These are phyloP conservation scores for Papiliotrema terrestris DNA, from an alignment of 1,284 basidiomycete genomes.

Conservation along the genomic window DNA sequence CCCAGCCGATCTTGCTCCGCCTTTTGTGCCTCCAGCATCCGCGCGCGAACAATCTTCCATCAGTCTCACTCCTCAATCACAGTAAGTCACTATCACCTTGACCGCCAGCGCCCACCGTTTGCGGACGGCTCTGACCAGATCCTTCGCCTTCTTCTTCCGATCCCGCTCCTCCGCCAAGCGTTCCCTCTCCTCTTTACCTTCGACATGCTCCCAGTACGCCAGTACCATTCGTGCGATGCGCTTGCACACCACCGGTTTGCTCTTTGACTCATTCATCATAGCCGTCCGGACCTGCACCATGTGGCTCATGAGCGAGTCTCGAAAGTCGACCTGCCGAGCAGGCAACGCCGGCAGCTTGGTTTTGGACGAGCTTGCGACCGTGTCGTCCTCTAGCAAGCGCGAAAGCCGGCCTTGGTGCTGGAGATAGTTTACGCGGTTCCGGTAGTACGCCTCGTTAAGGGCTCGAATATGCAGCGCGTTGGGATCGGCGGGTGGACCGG, in stretches of 20 bases:
- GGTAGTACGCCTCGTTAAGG: slow-evolving; percentile 53
- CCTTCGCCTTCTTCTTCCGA: slow-evolving; percentile 64
- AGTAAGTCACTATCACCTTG: slow-evolving; percentile 60
- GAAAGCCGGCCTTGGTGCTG: slow-evolving; percentile 46
- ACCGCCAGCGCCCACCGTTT: slow-evolving; percentile 82
- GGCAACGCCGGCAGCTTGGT: slow-evolving; percentile 15
- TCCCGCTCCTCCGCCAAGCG: slow-evolving; percentile 65
- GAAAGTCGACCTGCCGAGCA: slow-evolving; percentile 39
- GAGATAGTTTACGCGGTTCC: slow-evolving; percentile 55
- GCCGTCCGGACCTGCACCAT: slow-evolving; percentile 48
- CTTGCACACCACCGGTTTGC: slow-evolving; percentile 45
- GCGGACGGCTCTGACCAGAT: slow-evolving; percentile 59
- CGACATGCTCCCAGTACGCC: slow-evolving; percentile 70
- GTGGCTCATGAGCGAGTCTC: slow-evolving; percentile 47
- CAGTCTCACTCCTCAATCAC: not conserved
- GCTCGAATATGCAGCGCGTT: slow-evolving; percentile 53
- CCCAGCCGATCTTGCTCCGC: slow-evolving; percentile 65
- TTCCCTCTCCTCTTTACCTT: slow-evolving; percentile 61
- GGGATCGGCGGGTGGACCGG: slow-evolving; percentile 51
- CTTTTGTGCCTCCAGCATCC: slow-evolving; percentile 57
- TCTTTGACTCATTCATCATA: slow-evolving; percentile 45
- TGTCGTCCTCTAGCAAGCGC: slow-evolving; percentile 44
- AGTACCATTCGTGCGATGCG: slow-evolving; percentile 67
- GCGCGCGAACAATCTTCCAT: slow-evolving; percentile 62
- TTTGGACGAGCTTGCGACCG: slow-evolving; percentile 11